phyloP scores from a whole-genome alignment of 208 protist genomes.

The Perkinsela sp. region DNA sequence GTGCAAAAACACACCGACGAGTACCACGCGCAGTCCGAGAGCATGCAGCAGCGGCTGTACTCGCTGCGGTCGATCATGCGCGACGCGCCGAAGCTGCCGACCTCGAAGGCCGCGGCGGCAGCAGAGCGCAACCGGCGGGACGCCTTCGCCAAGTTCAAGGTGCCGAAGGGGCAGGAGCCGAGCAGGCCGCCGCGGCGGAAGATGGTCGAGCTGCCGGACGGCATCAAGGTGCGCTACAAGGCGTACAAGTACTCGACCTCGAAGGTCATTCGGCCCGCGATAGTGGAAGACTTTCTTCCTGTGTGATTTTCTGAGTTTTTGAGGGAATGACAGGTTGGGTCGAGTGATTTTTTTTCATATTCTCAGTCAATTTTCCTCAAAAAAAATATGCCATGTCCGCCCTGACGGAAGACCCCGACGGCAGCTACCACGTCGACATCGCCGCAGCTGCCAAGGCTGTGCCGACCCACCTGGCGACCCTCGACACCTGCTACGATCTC shows the following conservation, averaged over 20 bases:
- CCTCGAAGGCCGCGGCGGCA: neutral
- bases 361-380: no score
- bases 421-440: neutral
- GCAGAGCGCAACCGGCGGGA: neutral
- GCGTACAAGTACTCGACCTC: slow-evolving; percentile 1
- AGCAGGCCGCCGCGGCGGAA: no score
- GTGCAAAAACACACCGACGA: neutral
- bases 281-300: neutral
- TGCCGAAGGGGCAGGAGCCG: neutral
- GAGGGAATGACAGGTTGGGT: no score
- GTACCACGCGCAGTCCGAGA: neutral
- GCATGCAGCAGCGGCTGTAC: neutral
- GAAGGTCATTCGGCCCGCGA: neutral
- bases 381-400: neutral
- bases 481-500: neutral
- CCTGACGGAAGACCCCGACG: neutral
- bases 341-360: no score
- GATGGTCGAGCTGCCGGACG: neutral
- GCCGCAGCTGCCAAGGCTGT: neutral
- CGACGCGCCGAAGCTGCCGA: neutral
- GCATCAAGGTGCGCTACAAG: neutral
- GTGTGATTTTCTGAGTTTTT: no score
- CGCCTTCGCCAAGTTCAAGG: neutral
- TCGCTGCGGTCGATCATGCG: neutral
- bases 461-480: neutral